Evolutionary conservation across 1,284 basidiomycete species (phyloP), one percentile per base, ranked within the genome.

Genomic region (Ustilago crameri): DNA sequence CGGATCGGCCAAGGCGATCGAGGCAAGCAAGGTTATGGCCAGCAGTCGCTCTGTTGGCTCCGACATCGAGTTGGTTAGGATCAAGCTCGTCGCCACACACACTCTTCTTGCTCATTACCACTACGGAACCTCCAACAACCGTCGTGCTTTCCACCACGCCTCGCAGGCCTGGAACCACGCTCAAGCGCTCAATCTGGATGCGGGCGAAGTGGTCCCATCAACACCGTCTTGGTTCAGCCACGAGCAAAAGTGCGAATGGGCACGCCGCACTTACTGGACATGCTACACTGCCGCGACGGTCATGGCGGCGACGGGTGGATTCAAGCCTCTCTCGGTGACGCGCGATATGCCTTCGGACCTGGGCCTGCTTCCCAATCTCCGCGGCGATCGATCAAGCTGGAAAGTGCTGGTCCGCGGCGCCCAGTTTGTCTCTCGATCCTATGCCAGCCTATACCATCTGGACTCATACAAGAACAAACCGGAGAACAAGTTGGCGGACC

Each of bases 31-130:
- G 37, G 45, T 60, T 37, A 30, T 48, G 44, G 32, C 58, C 30
- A 68, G 50, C 51, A 62, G 35, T 32, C 51, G 48, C 47, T 55
- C 45, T 32, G 51, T 45, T 32, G 64, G 44, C 30, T 52, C 50
- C 26, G 77, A 79, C 35, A 37, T 71, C n/a, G 68, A 76, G 47
- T 51, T 79, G 15, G 50, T 71, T 2, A 51, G 60, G 17, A 79
- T 79, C 67, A 78, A 79, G 65, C 69, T 69, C 34, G 72, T 70
- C 23, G 75, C 77, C 0, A 78, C 77, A 10, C 75, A 76, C 27
- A 72, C 68, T 14, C 59, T 79, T 27, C 56, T 79, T 15, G 56
- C 75, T 5, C 75, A 78, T 41, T 79, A 76, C 55, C 66, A 76
- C 51, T 79, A 78, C 47, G 77, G 77, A 35, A 63, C 58, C 1